Evolutionary conservation across 352 stramenopile species (phyloP), one percentile per base, ranked within the genome.

Genomic region (Elongisporangium undulatum): DNA sequence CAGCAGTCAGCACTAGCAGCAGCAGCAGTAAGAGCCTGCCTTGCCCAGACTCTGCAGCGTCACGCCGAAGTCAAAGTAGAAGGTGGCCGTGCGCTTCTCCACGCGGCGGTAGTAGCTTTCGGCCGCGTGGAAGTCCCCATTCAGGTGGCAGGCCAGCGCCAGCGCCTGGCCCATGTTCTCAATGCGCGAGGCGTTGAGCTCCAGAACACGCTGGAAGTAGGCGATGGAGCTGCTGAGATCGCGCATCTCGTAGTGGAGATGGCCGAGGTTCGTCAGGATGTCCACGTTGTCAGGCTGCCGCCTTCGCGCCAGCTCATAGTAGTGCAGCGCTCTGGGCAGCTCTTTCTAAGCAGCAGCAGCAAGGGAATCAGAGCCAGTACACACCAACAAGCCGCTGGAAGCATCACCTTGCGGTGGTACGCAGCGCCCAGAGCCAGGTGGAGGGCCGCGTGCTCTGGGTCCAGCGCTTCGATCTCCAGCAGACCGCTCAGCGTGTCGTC

Each of bases 51-150:
- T 57, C 56, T 82, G 65, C 20, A 88, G 65, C 21, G 73, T 79
- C 16, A 84, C 74, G 19, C 62, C 78, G 59, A 74, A 84, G 55
- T 88, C 74, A 29, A 81, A 88, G 61, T 81, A 74, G 50, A 74
- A 77, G 16, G 62, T 38, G 13, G 78, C 73, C 1, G 68, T 70
- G 3, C 66, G 22, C 4, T 58, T 29, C 16, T 54, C 20, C 3
- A 74, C 63, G 8, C 64, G 41, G 2, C 62, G 59, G 55, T 72
- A 85, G 53, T 67, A 59, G 15, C 41, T 26, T 29, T 81, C 74
- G 15, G 78, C 75, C 15, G 22, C 51, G 1, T 13, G 38, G 41
- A 70, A 71, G 1, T 82, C 53, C n/a, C 49, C 50, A 8, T 68
- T 56, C 53, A 74, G 63, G 20, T 84, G 66, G 52, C 79, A 71